A percentile compares a stretch with the other conserved stretches of the same genome.
phyloP scores from a whole-genome alignment of 305 asterid species.

The Fraxinus greggii region DNA sequence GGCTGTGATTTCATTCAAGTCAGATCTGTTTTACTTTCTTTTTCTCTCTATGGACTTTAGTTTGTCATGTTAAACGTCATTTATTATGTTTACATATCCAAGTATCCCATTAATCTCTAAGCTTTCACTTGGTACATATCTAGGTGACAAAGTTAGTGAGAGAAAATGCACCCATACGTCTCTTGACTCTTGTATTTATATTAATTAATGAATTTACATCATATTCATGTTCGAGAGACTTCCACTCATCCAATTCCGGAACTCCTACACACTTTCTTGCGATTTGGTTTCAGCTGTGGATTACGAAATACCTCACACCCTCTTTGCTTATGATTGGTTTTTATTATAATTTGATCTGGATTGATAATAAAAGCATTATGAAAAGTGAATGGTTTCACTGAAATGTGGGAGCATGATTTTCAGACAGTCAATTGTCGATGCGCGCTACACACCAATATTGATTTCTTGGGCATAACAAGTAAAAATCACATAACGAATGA shows the following conservation, averaged over 20 bases:
- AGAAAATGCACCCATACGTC: not conserved
- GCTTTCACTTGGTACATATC: not conserved
- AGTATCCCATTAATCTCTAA: not conserved
- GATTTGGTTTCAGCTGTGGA: not conserved
- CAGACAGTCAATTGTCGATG: not conserved
- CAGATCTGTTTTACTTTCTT: not conserved
- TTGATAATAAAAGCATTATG: not conserved
- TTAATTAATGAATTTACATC: not conserved
- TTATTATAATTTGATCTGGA: not conserved
- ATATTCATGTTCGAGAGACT: not conserved
- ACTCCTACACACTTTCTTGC: not conserved
- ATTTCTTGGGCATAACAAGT: not conserved
- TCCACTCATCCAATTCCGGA: not conserved
- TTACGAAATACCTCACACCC: not conserved
- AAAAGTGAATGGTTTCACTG: not conserved
- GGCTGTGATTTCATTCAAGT: not conserved
- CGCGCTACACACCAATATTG: not conserved
- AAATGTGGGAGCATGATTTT: constrained; percentile 2
- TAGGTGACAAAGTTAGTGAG: not conserved
- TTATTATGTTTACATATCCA: not conserved
- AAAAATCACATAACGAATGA: not conserved
- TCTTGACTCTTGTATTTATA: not conserved
- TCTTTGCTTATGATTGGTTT: not conserved
- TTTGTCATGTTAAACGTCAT: not conserved
- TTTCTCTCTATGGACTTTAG: not conserved